These are phyloP conservation scores for Erythrobasidium hasegawianum DNA, from an alignment of 1,284 basidiomycete genomes.

Conservation along the genomic window DNA sequence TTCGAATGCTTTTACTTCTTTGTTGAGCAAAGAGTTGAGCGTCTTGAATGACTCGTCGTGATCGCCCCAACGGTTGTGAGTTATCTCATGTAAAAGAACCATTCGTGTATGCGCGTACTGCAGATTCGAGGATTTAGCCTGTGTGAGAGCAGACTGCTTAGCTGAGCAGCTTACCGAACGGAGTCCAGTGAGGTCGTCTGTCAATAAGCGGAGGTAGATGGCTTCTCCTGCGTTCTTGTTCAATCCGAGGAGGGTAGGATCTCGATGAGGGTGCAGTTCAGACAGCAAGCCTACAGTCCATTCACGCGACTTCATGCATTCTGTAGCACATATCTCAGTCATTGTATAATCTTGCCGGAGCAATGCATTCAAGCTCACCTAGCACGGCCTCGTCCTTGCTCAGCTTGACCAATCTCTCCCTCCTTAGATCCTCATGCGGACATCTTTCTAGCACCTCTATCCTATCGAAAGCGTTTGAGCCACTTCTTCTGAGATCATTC, in stretches of 20 bases:
- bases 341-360: background rate
- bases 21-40: constrained; percentile 68
- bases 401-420: constrained; percentile 37
- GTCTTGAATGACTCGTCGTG: constrained; percentile 69
- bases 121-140: constrained; percentile 54
- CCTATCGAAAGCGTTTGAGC: constrained; percentile 35
- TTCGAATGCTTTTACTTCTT: constrained; percentile 67
- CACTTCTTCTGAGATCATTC: constrained; percentile 18
- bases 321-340: background rate
- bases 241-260: constrained; percentile 65
- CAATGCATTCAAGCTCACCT: constrained; percentile 32
- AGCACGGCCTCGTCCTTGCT: constrained; percentile 38
- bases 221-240: constrained; percentile 60
- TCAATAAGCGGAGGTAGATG: constrained; percentile 38
- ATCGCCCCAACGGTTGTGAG: constrained; percentile 67
- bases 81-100: constrained; percentile 69
- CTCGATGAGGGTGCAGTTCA: constrained; percentile 69
- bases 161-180: constrained; percentile 52
- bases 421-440: constrained; percentile 34
- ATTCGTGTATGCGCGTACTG: constrained; percentile 61
- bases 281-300: constrained; percentile 60
- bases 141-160: constrained; percentile 58
- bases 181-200: constrained; percentile 37
- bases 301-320: constrained; percentile 36
- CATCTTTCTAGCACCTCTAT: constrained; percentile 37